Evolutionary conservation across 208 protist species (phyloP).

Genomic region (Sergeia podlipaevii): DNA sequence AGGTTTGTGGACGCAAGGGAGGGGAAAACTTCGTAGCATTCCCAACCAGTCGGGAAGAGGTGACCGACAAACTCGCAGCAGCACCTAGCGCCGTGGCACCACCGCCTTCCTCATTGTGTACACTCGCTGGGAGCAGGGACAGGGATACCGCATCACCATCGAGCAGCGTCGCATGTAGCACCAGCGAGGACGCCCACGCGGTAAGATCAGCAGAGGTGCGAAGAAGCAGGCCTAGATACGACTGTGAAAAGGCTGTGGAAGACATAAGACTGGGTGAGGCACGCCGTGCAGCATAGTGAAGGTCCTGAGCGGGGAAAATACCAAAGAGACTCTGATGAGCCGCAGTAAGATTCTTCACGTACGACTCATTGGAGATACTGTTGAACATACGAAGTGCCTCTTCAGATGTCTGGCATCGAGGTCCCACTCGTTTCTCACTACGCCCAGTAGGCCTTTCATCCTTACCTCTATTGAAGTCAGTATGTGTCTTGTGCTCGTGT

Average conservation of each 20-base stretch:
- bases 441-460: too few species aligned
- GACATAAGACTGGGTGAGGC: slow-evolving; percentile 23
- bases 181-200: slow-evolving; percentile 37
- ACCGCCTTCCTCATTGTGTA: background rate
- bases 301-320: slow-evolving; percentile 31
- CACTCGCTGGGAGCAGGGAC: background rate
- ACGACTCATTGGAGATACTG: slow-evolving; percentile 28
- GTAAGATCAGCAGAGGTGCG: slow-evolving; percentile 36
- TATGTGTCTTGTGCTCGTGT: too few species aligned
- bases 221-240: slow-evolving; percentile 35
- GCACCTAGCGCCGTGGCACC: too few species aligned
- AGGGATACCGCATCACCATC: slow-evolving; percentile 23
- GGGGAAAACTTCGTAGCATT: too few species aligned
- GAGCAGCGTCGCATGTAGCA: slow-evolving; percentile 42
- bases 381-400: slow-evolving; percentile 20
- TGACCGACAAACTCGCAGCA: too few species aligned
- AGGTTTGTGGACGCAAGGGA: too few species aligned
- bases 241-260: slow-evolving; percentile 21
- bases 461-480: too few species aligned
- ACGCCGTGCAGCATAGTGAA: slow-evolving; percentile 22
- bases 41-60: too few species aligned
- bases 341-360: slow-evolving; percentile 40
- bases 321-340: slow-evolving; percentile 39
- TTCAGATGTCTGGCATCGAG: too few species aligned
- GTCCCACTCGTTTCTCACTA: too few species aligned